Evolutionary conservation across 805 yeast species (phyloP).

Genomic region (Schizosaccharomyces lindneri): DNA sequence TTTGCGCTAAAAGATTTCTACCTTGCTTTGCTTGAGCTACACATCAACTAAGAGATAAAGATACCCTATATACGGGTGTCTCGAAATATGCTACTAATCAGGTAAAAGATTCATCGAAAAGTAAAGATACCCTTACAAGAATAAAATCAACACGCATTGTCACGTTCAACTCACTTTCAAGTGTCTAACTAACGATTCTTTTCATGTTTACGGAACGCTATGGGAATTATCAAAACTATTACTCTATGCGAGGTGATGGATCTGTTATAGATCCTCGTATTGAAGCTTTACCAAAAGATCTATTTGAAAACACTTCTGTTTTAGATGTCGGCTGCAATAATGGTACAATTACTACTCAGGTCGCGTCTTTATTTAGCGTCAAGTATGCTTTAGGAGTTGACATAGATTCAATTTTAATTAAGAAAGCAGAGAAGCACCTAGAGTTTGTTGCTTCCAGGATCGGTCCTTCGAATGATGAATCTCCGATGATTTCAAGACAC

Average conservation of each 20-base stretch:
- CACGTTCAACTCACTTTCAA: too few species aligned
- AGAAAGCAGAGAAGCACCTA: neutral
- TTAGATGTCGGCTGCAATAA: conserved; percentile 1
- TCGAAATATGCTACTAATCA: neutral
- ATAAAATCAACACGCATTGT: neutral
- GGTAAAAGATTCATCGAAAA: neutral
- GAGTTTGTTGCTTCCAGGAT: neutral
- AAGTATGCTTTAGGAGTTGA: neutral
- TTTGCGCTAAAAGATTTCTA: too few species aligned
- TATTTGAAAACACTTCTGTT: neutral
- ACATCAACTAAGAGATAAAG: too few species aligned
- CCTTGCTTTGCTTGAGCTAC: too few species aligned
- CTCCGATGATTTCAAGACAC: neutral
- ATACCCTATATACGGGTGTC: too few species aligned
- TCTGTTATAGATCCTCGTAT: neutral
- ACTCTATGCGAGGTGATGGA: neutral
- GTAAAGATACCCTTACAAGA: neutral
- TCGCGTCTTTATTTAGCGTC: neutral
- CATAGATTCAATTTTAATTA: neutral
- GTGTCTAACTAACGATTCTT: too few species aligned
- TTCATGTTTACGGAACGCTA: neutral
- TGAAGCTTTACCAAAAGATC: neutral
- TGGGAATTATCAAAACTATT: neutral
- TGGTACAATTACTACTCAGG: neutral
- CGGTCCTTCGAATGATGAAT: neutral